Conservation (phyloP, 129 eudicot species). For the Solidago caesia region DNA sequence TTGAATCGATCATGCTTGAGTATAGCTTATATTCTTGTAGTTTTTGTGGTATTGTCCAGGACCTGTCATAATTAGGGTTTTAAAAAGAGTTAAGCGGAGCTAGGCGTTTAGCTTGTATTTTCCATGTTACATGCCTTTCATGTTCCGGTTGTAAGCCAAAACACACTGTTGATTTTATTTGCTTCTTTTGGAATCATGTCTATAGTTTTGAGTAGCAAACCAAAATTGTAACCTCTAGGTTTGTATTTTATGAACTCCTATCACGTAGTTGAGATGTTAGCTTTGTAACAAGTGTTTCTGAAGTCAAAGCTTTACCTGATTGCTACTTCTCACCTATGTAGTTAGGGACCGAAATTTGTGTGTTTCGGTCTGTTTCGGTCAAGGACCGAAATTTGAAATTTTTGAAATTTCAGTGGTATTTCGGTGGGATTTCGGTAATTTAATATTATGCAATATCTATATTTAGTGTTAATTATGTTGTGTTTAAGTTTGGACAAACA, state of each 20-base stretch:
- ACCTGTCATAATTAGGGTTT: background rate
- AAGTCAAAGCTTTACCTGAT: conserved; percentile 6
- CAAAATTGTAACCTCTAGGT: background rate
- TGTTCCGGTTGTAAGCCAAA: conserved; percentile 15
- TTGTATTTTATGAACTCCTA: conserved; percentile 8
- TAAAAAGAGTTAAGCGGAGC: background rate
- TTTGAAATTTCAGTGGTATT: too few relatives aligned
- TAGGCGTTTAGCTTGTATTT: background rate
- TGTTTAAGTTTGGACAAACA: too few relatives aligned
- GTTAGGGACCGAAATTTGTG: too few relatives aligned
- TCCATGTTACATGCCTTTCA: background rate
- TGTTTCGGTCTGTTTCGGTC: too few relatives aligned
- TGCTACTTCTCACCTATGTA: background rate
- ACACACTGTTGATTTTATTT: background rate
- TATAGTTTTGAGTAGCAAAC: conserved; percentile 2
- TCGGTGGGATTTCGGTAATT: too few relatives aligned
- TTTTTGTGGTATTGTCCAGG: background rate
- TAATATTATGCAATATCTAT: too few relatives aligned
- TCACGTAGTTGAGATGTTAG: conserved; percentile 2
- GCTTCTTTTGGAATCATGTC: conserved; percentile 1
- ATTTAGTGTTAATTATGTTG: too few relatives aligned
- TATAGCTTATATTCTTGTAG: conserved; percentile 4
- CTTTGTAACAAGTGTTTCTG: background rate
- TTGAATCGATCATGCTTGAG: background rate
- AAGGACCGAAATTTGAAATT: too few relatives aligned